These are phyloP conservation scores for Sphaerobolus stellatus DNA, from an alignment of 1,284 basidiomycete species.

Conservation along the genomic window DNA sequence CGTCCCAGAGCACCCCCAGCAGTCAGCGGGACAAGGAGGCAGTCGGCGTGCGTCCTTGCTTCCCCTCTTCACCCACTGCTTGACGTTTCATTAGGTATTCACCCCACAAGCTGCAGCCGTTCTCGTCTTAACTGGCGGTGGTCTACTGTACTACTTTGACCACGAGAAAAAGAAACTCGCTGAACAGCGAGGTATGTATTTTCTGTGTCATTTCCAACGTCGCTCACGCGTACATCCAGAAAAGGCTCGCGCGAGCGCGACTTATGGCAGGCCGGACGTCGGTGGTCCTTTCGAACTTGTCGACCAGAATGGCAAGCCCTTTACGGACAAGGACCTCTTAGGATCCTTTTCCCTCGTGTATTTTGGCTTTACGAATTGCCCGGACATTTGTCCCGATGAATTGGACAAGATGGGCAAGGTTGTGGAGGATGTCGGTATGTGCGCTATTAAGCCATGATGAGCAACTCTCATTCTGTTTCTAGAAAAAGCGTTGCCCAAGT, in stretches of 20 bases:
- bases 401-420: slow-evolving; percentile 92
- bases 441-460: neutral
- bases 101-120: slow-evolving; percentile 81
- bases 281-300: slow-evolving; percentile 87
- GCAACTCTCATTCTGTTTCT: too few species aligned
- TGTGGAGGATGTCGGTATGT: slow-evolving; percentile 73
- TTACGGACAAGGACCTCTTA: slow-evolving; percentile 82
- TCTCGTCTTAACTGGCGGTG: slow-evolving; percentile 81
- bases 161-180: slow-evolving; percentile 81
- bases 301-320: slow-evolving; percentile 65
- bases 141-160: slow-evolving; percentile 87
- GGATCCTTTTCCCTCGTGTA: slow-evolving; percentile 81
- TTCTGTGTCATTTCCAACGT: neutral
- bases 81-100: slow-evolving; percentile 65
- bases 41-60: slow-evolving; percentile 39
- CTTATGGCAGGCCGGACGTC: slow-evolving; percentile 71
- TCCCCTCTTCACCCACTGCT: neutral
- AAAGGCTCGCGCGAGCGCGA: slow-evolving; percentile 60
- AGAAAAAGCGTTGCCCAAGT: slow-evolving; percentile 67
- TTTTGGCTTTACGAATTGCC: slow-evolving; percentile 97
- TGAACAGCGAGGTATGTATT: slow-evolving; percentile 63
- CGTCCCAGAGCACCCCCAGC: neutral
- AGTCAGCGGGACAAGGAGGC: slow-evolving; percentile 40
- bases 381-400: slow-evolving; percentile 98
- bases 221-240: slow-evolving; percentile 40